phyloP scores from a whole-genome alignment of 495 filamentous ascomycete species.

The Penicilliopsis zonata region DNA sequence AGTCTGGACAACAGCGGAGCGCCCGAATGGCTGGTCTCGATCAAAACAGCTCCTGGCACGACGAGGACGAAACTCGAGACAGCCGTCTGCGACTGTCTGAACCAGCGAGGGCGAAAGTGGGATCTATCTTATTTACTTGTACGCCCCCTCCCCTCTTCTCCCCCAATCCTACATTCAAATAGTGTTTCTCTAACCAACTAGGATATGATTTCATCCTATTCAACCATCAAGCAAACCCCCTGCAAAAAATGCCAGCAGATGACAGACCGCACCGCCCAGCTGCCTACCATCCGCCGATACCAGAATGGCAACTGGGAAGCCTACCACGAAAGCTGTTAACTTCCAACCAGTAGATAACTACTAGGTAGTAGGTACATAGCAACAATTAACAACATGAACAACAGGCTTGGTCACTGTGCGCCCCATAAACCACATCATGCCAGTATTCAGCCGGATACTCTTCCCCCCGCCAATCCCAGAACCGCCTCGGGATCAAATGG shows the following conservation, averaged over 20 bases:
- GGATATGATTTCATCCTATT: conserved; percentile 32
- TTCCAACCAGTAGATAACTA: too few relatives aligned
- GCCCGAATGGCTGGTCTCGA: conserved; percentile 24
- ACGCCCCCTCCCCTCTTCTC: conserved; percentile 4
- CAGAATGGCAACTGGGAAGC: conserved; percentile 11
- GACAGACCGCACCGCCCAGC: conserved; percentile 23
- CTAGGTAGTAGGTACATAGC: too few relatives aligned
- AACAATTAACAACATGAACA: too few relatives aligned
- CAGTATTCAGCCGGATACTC: conserved; percentile 13
- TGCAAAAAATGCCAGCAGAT: conserved; percentile 27
- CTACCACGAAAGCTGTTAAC: conserved; percentile 13
- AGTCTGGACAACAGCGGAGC: conserved; percentile 7
- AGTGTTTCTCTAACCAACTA: conserved; percentile 4
- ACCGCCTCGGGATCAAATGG: conserved; percentile 14
- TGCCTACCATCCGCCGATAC: conserved; percentile 21
- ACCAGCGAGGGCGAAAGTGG: conserved; percentile 27
- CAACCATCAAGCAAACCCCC: conserved; percentile 24
- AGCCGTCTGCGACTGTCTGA: conserved; percentile 21
- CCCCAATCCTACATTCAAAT: not conserved
- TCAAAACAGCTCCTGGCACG: conserved; percentile 9
- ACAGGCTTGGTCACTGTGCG: conserved; percentile 5
- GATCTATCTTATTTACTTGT: conserved; percentile 31
- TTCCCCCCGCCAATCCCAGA: conserved; percentile 18
- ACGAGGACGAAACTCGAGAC: conserved; percentile 19
- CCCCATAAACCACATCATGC: conserved; percentile 16